These are phyloP conservation scores for Jacaranda mimosifolia DNA, from an alignment of 257 asterid species.

Conservation along the genomic window DNA sequence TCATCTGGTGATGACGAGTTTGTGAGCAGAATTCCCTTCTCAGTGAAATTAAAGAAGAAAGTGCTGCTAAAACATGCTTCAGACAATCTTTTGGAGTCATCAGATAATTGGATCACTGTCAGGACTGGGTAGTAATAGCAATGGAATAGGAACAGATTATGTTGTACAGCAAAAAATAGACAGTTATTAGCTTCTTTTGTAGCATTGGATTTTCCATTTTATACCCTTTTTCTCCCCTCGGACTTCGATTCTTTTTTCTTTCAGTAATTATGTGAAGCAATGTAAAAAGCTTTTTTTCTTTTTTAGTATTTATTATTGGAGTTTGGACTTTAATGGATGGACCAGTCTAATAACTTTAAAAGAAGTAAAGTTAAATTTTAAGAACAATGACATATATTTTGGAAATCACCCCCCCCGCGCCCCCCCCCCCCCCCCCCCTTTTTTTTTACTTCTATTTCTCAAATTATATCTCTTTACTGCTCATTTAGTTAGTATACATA, in stretches of 20 bases:
- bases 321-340: not conserved
- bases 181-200: constrained; percentile 24
- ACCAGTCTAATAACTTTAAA: not conserved
- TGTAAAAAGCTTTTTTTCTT: not conserved
- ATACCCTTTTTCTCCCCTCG: not conserved
- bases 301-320: not conserved
- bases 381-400: too few species aligned
- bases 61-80: not conserved
- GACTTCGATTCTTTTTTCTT: not conserved
- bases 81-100: constrained; percentile 32
- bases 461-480: too few species aligned
- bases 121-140: constrained; percentile 43
- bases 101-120: constrained; percentile 66
- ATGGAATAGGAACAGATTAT: not conserved
- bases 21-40: constrained; percentile 29
- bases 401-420: not conserved
- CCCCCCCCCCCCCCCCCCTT: too few species aligned
- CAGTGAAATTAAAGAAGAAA: constrained; percentile 32
- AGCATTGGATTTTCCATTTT: not conserved
- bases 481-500: too few species aligned
- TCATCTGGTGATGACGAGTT: constrained; percentile 23
- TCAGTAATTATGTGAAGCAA: constrained; percentile 2
- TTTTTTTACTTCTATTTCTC: too few species aligned
- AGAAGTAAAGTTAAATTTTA: too few species aligned
- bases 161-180: constrained; percentile 34